These are phyloP conservation scores for Mortierella sp. DNA, from an alignment of 371 early-diverging fungal genomes.

Conservation along the genomic window DNA sequence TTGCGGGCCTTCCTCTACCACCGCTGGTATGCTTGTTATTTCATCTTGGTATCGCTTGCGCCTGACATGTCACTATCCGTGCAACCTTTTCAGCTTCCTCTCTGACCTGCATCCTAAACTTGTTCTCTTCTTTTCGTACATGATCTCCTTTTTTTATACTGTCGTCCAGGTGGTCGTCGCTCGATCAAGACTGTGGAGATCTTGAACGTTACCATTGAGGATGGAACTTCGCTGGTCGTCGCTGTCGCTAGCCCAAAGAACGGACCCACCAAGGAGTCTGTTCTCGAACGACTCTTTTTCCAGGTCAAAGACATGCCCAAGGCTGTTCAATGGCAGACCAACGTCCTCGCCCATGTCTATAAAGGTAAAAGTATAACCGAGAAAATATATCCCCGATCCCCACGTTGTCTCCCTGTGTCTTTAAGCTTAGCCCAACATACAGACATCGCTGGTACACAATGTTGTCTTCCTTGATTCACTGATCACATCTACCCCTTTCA, in stretches of 20 bases:
- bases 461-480: not conserved
- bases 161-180: constrained; percentile 4
- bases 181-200: constrained; percentile 41
- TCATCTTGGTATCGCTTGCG: not conserved
- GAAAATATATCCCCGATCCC: too few species aligned
- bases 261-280: constrained; percentile 44
- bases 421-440: not conserved
- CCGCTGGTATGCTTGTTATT: constrained; percentile 4
- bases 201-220: constrained; percentile 39
- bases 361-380: constrained; percentile 29
- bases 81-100: not conserved
- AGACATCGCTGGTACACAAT: not conserved
- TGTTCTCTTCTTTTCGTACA: not conserved
- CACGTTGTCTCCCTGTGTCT: not conserved
- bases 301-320: constrained; percentile 34
- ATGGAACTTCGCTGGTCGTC: constrained; percentile 16
- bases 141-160: not conserved
- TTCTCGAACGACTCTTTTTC: constrained; percentile 28
- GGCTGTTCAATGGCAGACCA: constrained; percentile 39
- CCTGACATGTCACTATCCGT: not conserved
- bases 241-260: constrained; percentile 30
- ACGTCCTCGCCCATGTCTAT: constrained; percentile 56
- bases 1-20: constrained; percentile 28
- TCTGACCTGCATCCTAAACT: not conserved
- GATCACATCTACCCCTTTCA: not conserved